These are phyloP conservation scores for Endocarpon pusillum DNA, from an alignment of 495 filamentous ascomycete species.

Conservation along the genomic window DNA sequence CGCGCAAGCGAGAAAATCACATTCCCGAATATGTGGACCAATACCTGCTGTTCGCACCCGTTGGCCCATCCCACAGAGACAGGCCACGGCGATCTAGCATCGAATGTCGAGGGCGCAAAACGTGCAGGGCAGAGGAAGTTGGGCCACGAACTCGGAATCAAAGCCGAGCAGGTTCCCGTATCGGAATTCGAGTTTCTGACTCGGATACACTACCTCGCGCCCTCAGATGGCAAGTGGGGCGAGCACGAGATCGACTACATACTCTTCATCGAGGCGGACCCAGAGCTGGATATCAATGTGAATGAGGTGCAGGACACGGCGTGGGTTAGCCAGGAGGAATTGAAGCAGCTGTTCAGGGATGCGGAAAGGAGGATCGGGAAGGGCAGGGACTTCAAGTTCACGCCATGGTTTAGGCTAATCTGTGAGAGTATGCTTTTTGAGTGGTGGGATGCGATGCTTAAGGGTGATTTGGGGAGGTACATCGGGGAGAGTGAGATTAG, in stretches of 20 bases:
- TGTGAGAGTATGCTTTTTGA: slow-evolving; percentile 95
- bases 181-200: slow-evolving; percentile 90
- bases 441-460: slow-evolving; percentile 86
- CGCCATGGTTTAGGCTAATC: slow-evolving; percentile 98
- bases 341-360: slow-evolving; percentile 75
- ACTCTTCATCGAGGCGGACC: slow-evolving; percentile 89
- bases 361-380: slow-evolving; percentile 35
- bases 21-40: slow-evolving; percentile 99
- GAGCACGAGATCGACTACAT: slow-evolving; percentile 99
- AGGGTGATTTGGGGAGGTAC: slow-evolving; percentile 63
- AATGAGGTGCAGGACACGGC: slow-evolving; percentile 78
- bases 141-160: slow-evolving; percentile 87
- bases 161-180: slow-evolving; percentile 72
- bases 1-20: slow-evolving; percentile 96
- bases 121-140: slow-evolving; percentile 84
- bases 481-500: slow-evolving; percentile 71
- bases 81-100: slow-evolving; percentile 62
- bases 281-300: slow-evolving; percentile 58
- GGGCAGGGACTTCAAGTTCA: slow-evolving; percentile 15
- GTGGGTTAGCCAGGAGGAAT: slow-evolving; percentile 67
- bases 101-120: slow-evolving; percentile 69
- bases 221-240: slow-evolving; percentile 94
- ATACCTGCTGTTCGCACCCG: slow-evolving; percentile 98
- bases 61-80: slow-evolving; percentile 84
- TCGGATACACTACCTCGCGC: slow-evolving; percentile 93